Evolutionary conservation across 2,329 filamentous ascomycete species (phyloP), one percentile per base, ranked within the genome.

Genomic region (Cadophora sp.): DNA sequence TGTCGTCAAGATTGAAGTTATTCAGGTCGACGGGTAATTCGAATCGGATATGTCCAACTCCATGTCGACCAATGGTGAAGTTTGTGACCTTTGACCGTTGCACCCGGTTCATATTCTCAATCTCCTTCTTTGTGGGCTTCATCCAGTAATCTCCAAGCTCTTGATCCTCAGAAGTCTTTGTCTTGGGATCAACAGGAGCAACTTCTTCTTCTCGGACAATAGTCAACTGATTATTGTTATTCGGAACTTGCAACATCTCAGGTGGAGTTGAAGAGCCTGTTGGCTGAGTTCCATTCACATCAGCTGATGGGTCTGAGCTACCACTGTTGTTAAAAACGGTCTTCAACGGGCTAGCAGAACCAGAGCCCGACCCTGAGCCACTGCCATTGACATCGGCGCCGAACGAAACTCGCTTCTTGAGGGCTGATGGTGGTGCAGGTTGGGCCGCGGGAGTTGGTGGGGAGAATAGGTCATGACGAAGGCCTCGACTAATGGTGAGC

Each of bases 331-430:
- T 85, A 60, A 81, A 79, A 22, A 63, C 80, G 79, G 74, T 65
- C 61, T 76, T 75, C 47, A 75, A 56, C 20, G 75, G 72, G 68
- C 73, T 69, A 77, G 79, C 70, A 27, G 66, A 61, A 13, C 81
- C 78, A 50, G 85, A 83, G 55, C 80, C 78, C 47, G 85, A 83
- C 55, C 80, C 78, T 33, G 78, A 63, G 22, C 63, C 55, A 56
- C 78, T 66, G 80, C 79, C 27, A 83, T 62, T 79, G 39, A 83
- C 85, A 74, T 85, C 86, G 4, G 89, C 89, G 76, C 97, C 94
- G 74, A 98, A 99, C 81, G 94, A 97, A 62, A 99, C 96, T 62
- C 91, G 89, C 83, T 97, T 97, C 71, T 90, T 90, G 48, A 92
- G 80, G 58, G 84, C 82, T 39, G 80, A 75, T 76, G 72, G 67